Conservation (phyloP, 2,329 filamentous ascomycete species). For the Calonectria montana region DNA sequence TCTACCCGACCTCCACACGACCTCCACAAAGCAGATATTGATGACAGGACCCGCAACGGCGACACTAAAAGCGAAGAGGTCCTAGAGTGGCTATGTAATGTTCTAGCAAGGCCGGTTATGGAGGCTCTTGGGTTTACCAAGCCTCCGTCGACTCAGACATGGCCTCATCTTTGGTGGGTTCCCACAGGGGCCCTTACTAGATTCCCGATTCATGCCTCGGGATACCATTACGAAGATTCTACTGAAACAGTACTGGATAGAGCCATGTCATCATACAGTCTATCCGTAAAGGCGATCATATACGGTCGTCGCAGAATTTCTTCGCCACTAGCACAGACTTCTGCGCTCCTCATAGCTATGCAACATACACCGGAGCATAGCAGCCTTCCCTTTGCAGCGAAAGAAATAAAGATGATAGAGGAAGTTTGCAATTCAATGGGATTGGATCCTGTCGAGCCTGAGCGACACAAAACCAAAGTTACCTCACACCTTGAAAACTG, state of each 20-base stretch:
- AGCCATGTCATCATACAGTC: slow-evolving; percentile 52
- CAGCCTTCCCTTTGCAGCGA: slow-evolving; percentile 29
- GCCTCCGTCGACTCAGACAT: slow-evolving; percentile 10
- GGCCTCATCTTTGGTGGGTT: slow-evolving; percentile 50
- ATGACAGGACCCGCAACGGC: background rate
- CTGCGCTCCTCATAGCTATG: slow-evolving; percentile 46
- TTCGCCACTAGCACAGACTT: background rate
- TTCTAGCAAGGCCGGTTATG: slow-evolving; percentile 40
- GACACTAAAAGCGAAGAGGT: background rate
- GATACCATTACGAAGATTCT: slow-evolving; percentile 23
- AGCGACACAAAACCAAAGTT: no score
- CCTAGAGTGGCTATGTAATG: slow-evolving; percentile 48
- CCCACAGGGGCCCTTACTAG: slow-evolving; percentile 43
- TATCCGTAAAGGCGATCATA: slow-evolving; percentile 48
- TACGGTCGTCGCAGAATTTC: slow-evolving; percentile 21
- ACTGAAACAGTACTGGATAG: slow-evolving; percentile 45
- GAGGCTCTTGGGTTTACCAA: slow-evolving; percentile 39
- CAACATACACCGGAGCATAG: slow-evolving; percentile 7
- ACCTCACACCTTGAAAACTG: no score
- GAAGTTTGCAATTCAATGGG: no score
- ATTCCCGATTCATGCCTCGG: slow-evolving; percentile 50
- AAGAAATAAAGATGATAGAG: slow-evolving; percentile 28
- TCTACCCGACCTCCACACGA: background rate
- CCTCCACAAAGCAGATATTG: background rate
- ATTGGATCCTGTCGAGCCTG: no score